Evolutionary conservation across 305 asterid genomes (phyloP), one percentile per base, ranked within the genome.

Genomic region (Fraxinus paxiana): DNA sequence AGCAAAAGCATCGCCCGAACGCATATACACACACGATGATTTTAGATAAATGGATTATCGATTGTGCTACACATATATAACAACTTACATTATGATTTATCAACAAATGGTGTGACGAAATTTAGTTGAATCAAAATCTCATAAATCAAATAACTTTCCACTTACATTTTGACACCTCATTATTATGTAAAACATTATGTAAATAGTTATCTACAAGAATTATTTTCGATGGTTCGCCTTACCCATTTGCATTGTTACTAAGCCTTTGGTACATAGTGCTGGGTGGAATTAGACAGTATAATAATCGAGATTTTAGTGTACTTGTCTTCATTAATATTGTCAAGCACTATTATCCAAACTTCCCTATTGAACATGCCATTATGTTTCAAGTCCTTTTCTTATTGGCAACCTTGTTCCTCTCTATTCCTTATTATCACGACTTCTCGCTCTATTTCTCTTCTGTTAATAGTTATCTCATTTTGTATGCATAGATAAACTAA

Each of bases 401-500:
- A 61, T 24, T 69, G 74, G 38, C 17, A 69, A 6, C 41, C 41
- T 69, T 31, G 74, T 30, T 69, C 74, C 5, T 13, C 20, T 69
- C 41, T 69, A 17, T 22, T 61, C n/a, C 33, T 69, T 30, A 5
- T 31, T 63, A 17, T 63, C 17, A 30, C 0, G 38, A 69, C 41
- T 26, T 69, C 74, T 30, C 8, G 74, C 41, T 31, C 74, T 28
- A 17, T 69, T 30, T 10, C 74, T 28, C 74, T 8, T 61, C 10
- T 69, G 22, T 31, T 48, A 30, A 85, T 77, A 69, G 15, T 83
- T 67, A 17, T 31, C 13, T 35, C 20, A 0, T 34, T 83, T 28
- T 41, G 31, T 26, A 26, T 65, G 38, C 74, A 51, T 91, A 92
- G 97, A 85, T 79, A 92, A 90, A 79, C 77, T 79, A 86, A 93